Percentiles rank a stretch among this genome's conserved stretches.
These are phyloP conservation scores for Madurella mycetomatis DNA, from an alignment of 2,329 filamentous ascomycete species.

Conservation along the genomic window DNA sequence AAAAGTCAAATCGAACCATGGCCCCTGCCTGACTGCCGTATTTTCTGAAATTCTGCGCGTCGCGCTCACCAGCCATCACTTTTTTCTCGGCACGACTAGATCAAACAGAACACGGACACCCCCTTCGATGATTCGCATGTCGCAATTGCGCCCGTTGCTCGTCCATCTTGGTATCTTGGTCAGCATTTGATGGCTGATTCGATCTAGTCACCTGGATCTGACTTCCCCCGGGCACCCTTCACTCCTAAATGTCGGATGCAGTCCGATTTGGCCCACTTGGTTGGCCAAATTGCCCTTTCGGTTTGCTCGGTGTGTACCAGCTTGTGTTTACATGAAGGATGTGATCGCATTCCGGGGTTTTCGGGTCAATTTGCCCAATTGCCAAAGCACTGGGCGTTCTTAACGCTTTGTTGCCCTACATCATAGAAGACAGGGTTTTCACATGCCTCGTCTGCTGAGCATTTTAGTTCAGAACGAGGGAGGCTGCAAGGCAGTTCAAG, in stretches of 20 bases:
- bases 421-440: background rate
- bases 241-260: background rate
- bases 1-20: background rate
- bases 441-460: background rate
- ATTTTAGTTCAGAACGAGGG: background rate
- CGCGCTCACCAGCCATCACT: background rate
- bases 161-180: no score
- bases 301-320: no score
- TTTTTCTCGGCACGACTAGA: no score
- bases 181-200: background rate
- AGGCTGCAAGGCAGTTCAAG: background rate
- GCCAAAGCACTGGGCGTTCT: background rate
- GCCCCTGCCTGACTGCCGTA: background rate
- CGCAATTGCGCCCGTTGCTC: no score
- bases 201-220: background rate
- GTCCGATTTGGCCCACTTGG: background rate
- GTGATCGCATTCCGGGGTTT: background rate
- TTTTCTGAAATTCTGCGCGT: background rate
- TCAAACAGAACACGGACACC: no score
- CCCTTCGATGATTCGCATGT: no score
- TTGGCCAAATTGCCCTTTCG: background rate
- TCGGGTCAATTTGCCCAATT: background rate
- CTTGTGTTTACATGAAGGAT: background rate
- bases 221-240: background rate
- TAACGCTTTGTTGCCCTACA: background rate